Evolutionary conservation across 2,329 filamentous ascomycete species (phyloP), one percentile per base, ranked within the genome.

Genomic region (Alternaria sp.): DNA sequence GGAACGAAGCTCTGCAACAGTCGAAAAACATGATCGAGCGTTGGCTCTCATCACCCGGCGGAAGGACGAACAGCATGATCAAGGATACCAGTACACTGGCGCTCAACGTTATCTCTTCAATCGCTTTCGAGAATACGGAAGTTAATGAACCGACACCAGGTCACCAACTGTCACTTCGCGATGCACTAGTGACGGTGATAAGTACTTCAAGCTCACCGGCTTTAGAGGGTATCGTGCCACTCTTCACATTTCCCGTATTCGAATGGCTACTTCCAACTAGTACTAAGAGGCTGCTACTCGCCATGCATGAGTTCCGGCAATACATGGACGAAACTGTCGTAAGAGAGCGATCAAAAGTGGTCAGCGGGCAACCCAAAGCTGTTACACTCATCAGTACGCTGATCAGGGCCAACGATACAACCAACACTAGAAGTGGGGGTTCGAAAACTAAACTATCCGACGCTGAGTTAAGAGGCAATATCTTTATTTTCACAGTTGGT

Each of bases 1-100:
- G 89, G 80, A 79, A 80, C 14, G 88, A 91, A 72, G 83, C 85
- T 2, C 81, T 89, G 61, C 76, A 80, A 41, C 91, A 93, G 80
- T 86, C 89, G 0, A 21, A 62, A 6, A 44, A 55, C 5, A 65
- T 76, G 58, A 57, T 71, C 10, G 33, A 46, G 2, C 58, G 65
- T 9, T 77, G 72, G 74, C 53, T 69, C 9, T 65, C 60, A 41
- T 69, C n/a, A 46, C 69, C 47, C 75, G 72, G 72, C 30, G 65
- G 54, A n/a, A 66, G 63, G 4, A 60, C 77, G 2, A 45, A 62
- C 9, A 70, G 26, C 5, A 68, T 76, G 12, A 65, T 75, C 9
- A 70, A 78, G 7, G 79, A 83, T 54, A 74, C 75, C 3, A 70
- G 75, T 23, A 75, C 76, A 11, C 54, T 82, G 5, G 75, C 80